phyloP scores from a whole-genome alignment of 106 monocot species.

The Alisma plantagoaquatica region DNA sequence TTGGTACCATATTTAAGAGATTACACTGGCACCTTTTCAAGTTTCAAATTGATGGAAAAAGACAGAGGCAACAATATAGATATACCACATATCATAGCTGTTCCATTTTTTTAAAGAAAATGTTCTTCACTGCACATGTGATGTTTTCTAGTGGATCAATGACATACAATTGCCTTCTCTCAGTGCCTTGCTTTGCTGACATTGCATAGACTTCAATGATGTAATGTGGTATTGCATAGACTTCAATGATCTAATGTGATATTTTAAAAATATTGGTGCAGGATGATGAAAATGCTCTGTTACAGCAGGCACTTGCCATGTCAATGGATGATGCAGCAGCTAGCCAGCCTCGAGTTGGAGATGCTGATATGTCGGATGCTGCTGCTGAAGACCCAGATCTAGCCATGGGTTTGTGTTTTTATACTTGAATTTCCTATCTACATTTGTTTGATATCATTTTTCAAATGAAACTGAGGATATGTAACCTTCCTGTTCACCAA shows the following conservation, averaged over 20 bases:
- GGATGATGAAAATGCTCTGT: slow-evolving; percentile 47
- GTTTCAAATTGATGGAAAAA: too few species aligned
- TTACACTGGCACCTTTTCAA: too few species aligned
- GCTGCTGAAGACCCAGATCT: slow-evolving; percentile 44
- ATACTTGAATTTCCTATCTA: background rate
- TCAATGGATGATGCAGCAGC: slow-evolving; percentile 54
- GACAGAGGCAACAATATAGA: too few species aligned
- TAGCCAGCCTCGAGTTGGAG: slow-evolving; percentile 15
- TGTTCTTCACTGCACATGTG: background rate
- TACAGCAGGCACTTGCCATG: slow-evolving; percentile 85
- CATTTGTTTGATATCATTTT: background rate
- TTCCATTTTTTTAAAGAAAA: background rate
- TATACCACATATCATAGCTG: background rate
- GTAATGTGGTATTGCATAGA: background rate
- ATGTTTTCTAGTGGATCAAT: background rate
- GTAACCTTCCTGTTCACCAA: too few species aligned
- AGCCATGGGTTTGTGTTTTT: slow-evolving; percentile 45
- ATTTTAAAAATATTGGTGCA: background rate
- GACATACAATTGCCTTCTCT: background rate
- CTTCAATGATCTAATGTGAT: background rate
- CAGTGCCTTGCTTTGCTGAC: too few species aligned
- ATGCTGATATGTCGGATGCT: slow-evolving; percentile 52
- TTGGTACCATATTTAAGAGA: too few species aligned
- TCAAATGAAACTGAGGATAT: background rate
- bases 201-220: background rate